Percentiles rank a stretch among this genome's conserved stretches.
phyloP scores from a whole-genome alignment of 192 early-diverging fungal species.

The Linnemannia exigua region DNA sequence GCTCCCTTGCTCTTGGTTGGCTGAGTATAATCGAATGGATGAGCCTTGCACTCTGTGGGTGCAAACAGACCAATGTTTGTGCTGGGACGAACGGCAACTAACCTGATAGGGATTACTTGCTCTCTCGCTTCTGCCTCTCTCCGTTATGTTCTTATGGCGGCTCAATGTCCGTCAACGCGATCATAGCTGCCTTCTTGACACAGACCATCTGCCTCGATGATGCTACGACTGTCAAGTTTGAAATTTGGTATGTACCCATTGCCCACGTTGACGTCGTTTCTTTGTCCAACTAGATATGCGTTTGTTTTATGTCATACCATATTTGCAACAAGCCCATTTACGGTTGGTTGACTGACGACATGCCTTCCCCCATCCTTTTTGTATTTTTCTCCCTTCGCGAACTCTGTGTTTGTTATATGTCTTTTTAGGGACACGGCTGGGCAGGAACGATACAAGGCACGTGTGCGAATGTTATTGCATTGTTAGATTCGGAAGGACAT shows the following conservation, averaged over 20 bases:
- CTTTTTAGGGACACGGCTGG: slow-evolving; percentile 76
- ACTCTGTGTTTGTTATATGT: not conserved
- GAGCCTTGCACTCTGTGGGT: not conserved
- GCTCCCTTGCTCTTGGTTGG: not conserved
- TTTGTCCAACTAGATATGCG: not conserved
- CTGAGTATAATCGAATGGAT: not conserved
- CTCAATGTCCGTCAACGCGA: not conserved
- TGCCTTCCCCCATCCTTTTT: not conserved
- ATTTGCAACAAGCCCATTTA: not conserved
- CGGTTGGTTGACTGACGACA: not conserved
- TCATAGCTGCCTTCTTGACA: slow-evolving; percentile 76
- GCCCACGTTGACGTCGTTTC: not conserved
- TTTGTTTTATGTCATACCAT: not conserved
- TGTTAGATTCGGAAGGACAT: not conserved
- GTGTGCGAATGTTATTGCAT: not conserved
- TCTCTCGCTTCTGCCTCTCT: not conserved
- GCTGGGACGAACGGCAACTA: not conserved
- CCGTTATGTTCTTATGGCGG: not conserved
- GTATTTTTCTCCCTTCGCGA: not conserved
- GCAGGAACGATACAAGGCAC: slow-evolving; percentile 79
- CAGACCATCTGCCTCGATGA: slow-evolving; percentile 90
- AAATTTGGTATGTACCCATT: slow-evolving; percentile 78
- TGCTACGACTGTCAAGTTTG: slow-evolving; percentile 92
- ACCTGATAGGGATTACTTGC: not conserved
- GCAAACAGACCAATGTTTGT: not conserved